These are phyloP conservation scores for Clarireedia monteithiana DNA, from an alignment of 2,329 filamentous ascomycete genomes.

Conservation along the genomic window DNA sequence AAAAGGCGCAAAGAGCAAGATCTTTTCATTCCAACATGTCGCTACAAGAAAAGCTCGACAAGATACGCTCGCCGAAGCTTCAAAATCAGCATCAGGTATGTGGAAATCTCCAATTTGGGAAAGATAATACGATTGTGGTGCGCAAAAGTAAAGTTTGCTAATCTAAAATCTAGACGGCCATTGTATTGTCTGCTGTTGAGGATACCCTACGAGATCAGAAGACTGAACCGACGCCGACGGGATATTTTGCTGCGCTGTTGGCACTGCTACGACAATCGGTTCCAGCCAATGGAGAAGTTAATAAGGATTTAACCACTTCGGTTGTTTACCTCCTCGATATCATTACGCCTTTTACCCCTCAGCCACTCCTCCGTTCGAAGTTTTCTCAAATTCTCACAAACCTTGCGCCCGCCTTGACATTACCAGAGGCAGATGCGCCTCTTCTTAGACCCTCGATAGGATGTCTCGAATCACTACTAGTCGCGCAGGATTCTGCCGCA, in stretches of 20 bases:
- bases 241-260: slow-evolving; percentile 92
- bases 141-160: slow-evolving; percentile 4
- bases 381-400: slow-evolving; percentile 88
- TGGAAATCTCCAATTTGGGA: slow-evolving; percentile 20
- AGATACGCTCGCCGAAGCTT: slow-evolving; percentile 93
- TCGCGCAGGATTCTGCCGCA: slow-evolving; percentile 78
- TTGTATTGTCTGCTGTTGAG: slow-evolving; percentile 86
- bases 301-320: slow-evolving; percentile 75
- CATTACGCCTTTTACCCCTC: slow-evolving; percentile 75
- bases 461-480: slow-evolving; percentile 82
- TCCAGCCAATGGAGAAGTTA: slow-evolving; percentile 55
- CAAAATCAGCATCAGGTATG: slow-evolving; percentile 87
- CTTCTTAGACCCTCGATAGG: slow-evolving; percentile 83
- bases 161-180: slow-evolving; percentile 53
- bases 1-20: slow-evolving; percentile 22
- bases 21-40: slow-evolving; percentile 37
- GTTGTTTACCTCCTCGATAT: slow-evolving; percentile 94
- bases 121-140: background rate
- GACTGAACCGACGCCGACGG: slow-evolving; percentile 73
- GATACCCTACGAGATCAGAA: slow-evolving; percentile 86
- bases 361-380: slow-evolving; percentile 83
- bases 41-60: slow-evolving; percentile 87
- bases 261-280: slow-evolving; percentile 76
- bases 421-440: slow-evolving; percentile 77
- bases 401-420: slow-evolving; percentile 74